Base-by-base conservation (phyloP, 306 rosid genomes). In the Fragaria vesca region DNA sequence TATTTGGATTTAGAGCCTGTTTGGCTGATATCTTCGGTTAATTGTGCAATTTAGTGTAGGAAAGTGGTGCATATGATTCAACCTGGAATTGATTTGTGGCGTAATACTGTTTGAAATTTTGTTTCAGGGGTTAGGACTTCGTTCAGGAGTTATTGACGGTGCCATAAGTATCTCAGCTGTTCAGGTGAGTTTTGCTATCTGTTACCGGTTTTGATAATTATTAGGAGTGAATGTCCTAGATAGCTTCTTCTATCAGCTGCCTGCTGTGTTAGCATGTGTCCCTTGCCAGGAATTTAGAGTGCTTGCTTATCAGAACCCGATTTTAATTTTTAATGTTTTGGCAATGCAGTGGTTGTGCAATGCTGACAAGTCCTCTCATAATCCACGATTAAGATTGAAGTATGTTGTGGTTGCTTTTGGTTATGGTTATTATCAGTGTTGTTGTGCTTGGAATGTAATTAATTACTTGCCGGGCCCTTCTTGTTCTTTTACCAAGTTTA, bases 151-250 rank as follows among this genome's bases (percentile, higher is more conserved):
- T 66, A 82, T 94, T 79, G 98, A 94, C 72, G 97, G 98, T 57
- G 97, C 92, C 72, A 92, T 94, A 79, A 90, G 98, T 79, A 92
- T 94, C 79, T 94, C 98, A 3, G 98, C 97, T 2, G 90, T 95
- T 83, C 97, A 92, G 97, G 98, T 95, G 74, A 60, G 65, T 78
- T 79, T 81, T 52, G 11, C 21, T 54, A 58, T 71, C 67, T 8
- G 30, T 17, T 54, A 26, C 54, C 9, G 20, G 9, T 30, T 62
- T 28, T 62, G 67, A 12, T 46, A 5, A 20, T 34, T 8, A n/a
- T 54, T 18, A 32, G 1, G 36, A 61, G 36, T 26, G 66, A 20
- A 71, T 71, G n/a, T 52, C 54, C 4, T 72, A 32, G 48, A 1
- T 12, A 8, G 8, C 4, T 61, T 61, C 38, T 28, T 63, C 45